These are phyloP conservation scores for Pyrenopolyporus hunteri DNA, from an alignment of 495 filamentous ascomycete species.

Conservation along the genomic window DNA sequence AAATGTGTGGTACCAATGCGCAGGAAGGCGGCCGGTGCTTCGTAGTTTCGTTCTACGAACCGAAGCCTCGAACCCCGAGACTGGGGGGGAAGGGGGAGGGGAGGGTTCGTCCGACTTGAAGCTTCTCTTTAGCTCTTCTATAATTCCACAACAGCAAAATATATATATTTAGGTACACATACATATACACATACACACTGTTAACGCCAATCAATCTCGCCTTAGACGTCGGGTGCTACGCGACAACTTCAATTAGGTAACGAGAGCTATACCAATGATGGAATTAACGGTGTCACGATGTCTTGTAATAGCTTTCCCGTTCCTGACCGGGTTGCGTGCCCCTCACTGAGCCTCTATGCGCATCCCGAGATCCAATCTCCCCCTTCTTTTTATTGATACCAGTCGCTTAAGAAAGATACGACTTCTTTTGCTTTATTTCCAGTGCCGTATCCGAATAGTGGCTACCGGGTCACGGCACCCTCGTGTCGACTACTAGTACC, in stretches of 20 bases:
- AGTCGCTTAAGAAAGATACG: background rate
- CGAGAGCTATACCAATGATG: constrained; percentile 13
- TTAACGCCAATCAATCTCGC: background rate
- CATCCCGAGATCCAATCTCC: constrained; percentile 12
- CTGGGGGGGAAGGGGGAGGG: background rate
- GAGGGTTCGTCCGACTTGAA: constrained; percentile 4
- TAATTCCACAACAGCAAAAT: too few relatives aligned
- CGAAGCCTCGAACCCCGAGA: constrained; percentile 5
- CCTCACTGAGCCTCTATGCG: constrained; percentile 2
- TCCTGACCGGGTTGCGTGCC: constrained; percentile 3
- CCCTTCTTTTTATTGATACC: constrained; percentile 11
- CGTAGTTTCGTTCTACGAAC: constrained; percentile 6
- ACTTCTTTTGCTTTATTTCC: constrained; percentile 1
- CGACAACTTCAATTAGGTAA: constrained; percentile 17
- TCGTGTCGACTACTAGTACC: constrained; percentile 33
- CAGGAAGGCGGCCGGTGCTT: constrained; percentile 10
- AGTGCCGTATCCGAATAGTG: constrained; percentile 10
- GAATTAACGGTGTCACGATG: constrained; percentile 22
- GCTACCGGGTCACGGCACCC: constrained; percentile 17
- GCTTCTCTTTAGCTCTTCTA: too few relatives aligned
- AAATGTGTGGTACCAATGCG: constrained; percentile 11
- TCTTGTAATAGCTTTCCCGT: constrained; percentile 14
- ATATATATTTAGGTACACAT: too few relatives aligned
- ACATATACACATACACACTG: background rate
- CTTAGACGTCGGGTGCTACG: constrained; percentile 20